A percentile compares a stretch with the other conserved stretches of the same genome.
phyloP scores from a whole-genome alignment of 2,329 filamentous ascomycete species.

The Lachnellula occidentalis region DNA sequence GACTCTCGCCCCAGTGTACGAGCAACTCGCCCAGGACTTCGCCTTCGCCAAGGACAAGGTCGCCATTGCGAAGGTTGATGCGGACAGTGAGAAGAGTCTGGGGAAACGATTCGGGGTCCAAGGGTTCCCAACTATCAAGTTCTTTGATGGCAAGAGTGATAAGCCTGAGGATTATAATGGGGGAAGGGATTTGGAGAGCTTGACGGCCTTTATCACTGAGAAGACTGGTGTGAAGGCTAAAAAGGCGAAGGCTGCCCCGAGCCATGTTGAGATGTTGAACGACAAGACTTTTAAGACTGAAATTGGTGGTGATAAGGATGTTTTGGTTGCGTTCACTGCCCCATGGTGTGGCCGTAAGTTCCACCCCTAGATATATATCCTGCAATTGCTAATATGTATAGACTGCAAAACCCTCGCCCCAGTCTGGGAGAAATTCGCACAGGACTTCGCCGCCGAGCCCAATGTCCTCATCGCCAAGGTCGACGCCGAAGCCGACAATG shows the following conservation, averaged over 20 bases:
- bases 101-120: conserved; percentile 84
- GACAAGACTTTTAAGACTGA: conserved; percentile 72
- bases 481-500: conserved; percentile 82
- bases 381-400: conserved; percentile 35
- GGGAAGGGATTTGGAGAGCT: conserved; percentile 80
- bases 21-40: conserved; percentile 76
- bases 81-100: conserved; percentile 78
- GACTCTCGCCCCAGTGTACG: conserved; percentile 88
- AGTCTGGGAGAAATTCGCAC: conserved; percentile 80
- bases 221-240: conserved; percentile 82
- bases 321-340: conserved; percentile 93
- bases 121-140: conserved; percentile 96
- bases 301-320: conserved; percentile 80
- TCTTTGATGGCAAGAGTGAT: conserved; percentile 91
- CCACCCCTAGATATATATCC: background rate
- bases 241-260: conserved; percentile 65
- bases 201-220: conserved; percentile 73
- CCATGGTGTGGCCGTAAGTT: conserved; percentile 92
- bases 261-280: conserved; percentile 72
- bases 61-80: conserved; percentile 92
- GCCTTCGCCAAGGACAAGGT: conserved; percentile 67
- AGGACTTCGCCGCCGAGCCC: conserved; percentile 71
- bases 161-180: conserved; percentile 80
- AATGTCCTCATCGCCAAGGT: conserved; percentile 88
- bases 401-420: conserved; percentile 97